Base-by-base conservation (phyloP, 2,329 filamentous ascomycete species). In the Ophiocordyceps camponoti-leonardi region DNA sequence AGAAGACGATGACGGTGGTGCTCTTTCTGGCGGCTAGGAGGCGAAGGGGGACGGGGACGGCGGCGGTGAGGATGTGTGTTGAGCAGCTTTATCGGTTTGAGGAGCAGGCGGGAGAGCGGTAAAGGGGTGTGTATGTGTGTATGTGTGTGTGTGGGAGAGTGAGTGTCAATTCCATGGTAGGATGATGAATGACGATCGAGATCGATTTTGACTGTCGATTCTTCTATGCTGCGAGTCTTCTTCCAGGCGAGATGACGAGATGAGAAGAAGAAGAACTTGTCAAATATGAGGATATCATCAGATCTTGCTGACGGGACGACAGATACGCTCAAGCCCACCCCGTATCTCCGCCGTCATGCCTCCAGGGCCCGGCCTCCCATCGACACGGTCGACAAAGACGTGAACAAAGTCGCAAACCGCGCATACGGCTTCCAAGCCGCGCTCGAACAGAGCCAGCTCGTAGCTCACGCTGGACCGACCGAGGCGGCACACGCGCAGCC, bases 391-490 rank as follows among this genome's bases (percentile, higher is more conserved):
- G n/a, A 93, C 83, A 65, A 90, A 94, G 12, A 94, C 86, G 59
- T 94, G 88, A 14, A 86, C 73, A 57, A 92, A 87, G 53, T 83
- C 82, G 1, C 87, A 87, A 1, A 94, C 86, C 12, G 86, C 86
- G 58, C 83, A 86, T 11, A 92, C 85, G 19, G 73, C 67, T 1
- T 85, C 77, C 2, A 79, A 66, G 0, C 81, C 85, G 48, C 75
- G 71, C 58, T 86, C 80, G 56, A 95, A 96, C 1, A 96, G 71
- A 0, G 79, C 92, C 48, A 94, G 77, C 58, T 96, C 90, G 57
- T 94, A 96, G 13, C 79, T 84, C 10, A 94, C 87, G 56, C 86
- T 94, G 23, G 84, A 86, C 53, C 77, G 83, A 4, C 88, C 87
- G 8, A 96, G 71, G 61, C 82, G 88, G 52, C 82, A 83, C 33